phyloP scores from a whole-genome alignment of 2,329 filamentous ascomycete species.

The Pseudophaeomoniella oleicola region DNA sequence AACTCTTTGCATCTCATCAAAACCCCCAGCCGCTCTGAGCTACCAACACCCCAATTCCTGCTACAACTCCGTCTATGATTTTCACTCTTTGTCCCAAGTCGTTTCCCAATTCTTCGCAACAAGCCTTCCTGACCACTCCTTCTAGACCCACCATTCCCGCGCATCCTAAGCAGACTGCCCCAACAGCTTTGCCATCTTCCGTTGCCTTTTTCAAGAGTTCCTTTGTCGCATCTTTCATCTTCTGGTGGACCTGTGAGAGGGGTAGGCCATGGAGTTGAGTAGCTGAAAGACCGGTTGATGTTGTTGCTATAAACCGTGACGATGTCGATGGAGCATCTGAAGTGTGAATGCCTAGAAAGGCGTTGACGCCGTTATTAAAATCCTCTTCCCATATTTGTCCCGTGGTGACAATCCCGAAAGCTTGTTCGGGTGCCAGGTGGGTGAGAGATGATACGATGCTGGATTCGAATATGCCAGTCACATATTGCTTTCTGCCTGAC shows the following conservation, averaged over 20 bases:
- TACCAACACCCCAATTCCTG: conserved; percentile 11
- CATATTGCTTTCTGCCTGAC: conserved; percentile 30
- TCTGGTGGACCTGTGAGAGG: conserved; percentile 46
- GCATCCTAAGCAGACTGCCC: conserved; percentile 70
- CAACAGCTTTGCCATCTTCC: conserved; percentile 28
- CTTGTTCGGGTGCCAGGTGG: conserved; percentile 23
- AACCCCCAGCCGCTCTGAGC: too few relatives aligned
- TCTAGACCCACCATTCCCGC: conserved; percentile 85
- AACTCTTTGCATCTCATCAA: too few relatives aligned
- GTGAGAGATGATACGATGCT: conserved; percentile 54
- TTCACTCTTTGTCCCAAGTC: conserved; percentile 43
- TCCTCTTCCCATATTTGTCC: conserved; percentile 71
- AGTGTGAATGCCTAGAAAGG: conserved; percentile 39
- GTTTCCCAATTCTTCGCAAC: conserved; percentile 48
- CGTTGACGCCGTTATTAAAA: conserved; percentile 48
- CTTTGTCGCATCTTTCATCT: conserved; percentile 56
- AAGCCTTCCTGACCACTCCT: conserved; percentile 55
- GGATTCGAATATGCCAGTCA: conserved; percentile 79
- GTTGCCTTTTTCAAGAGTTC: conserved; percentile 39
- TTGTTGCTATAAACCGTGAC: conserved; percentile 57
- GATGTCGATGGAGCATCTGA: conserved; percentile 21
- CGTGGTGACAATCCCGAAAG: conserved; percentile 81
- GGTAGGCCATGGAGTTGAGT: conserved; percentile 61
- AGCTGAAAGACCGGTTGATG: conserved; percentile 68
- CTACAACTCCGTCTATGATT: conserved; percentile 69